Percentiles rank a stretch among this genome's conserved stretches.
These are phyloP conservation scores for Cyathus striatus DNA, from an alignment of 768 basidiomycete species.

Conservation along the genomic window DNA sequence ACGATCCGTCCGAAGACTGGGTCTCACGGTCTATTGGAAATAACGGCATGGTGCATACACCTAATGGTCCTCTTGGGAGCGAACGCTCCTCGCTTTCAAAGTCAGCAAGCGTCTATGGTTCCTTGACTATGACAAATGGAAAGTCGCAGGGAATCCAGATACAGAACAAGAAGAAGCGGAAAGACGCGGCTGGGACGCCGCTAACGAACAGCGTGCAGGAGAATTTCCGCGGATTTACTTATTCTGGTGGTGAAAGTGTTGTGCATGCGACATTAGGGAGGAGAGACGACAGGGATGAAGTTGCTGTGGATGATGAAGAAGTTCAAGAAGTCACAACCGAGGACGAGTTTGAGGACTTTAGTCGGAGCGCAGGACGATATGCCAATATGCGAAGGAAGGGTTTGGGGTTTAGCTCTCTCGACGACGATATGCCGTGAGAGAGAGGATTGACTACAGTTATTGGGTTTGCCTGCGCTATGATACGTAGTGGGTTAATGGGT, in stretches of 20 bases:
- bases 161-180: conserved; percentile 40
- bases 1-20: conserved; percentile 73
- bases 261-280: conserved; percentile 30
- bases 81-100: conserved; percentile 26
- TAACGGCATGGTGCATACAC: conserved; percentile 45
- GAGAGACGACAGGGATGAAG: conserved; percentile 54
- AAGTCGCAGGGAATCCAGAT: conserved; percentile 46
- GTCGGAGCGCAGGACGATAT: conserved; percentile 64
- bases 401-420: conserved; percentile 33
- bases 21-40: conserved; percentile 42
- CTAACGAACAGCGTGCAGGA: conserved; percentile 92
- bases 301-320: conserved; percentile 48
- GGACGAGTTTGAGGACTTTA: conserved; percentile 71
- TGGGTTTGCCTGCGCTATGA: too few relatives aligned
- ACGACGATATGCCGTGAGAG: conserved; percentile 29
- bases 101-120: conserved; percentile 10
- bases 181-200: conserved; percentile 51
- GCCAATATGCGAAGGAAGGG: conserved; percentile 51
- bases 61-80: conserved; percentile 75
- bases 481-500: too few relatives aligned
- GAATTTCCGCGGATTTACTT: conserved; percentile 94
- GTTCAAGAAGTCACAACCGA: conserved; percentile 51
- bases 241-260: conserved; percentile 70
- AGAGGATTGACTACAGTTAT: too few relatives aligned
- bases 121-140: conserved; percentile 5